Base-by-base conservation (phyloP, 2,329 filamentous ascomycete genomes). In the Coniochaeta sp. region DNA sequence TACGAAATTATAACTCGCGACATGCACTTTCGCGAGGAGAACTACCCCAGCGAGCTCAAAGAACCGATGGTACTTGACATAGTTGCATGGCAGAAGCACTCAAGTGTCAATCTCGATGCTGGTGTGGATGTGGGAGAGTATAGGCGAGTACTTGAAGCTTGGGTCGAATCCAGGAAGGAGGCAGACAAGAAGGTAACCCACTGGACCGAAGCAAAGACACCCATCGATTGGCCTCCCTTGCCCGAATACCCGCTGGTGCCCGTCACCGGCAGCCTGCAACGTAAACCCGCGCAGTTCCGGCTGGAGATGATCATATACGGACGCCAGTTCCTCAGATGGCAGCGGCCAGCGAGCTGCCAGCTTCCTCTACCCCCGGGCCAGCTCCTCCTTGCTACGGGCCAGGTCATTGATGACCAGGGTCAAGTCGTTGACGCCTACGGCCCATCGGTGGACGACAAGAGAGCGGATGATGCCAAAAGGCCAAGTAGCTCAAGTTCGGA, bases 1-100 rank as follows among this genome's bases (percentile, higher is more conserved):
- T 64, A 64, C 57, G 62, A 63, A 34, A 62, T 63, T 40, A 62
- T 64, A 40, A 64, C 62, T 3, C 57, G 58, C 11, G 61, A 63
- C 6, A 26, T 34, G 14, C 36, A 33, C 24, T 57, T 61, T 26
- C 58, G 50, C 28, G 14, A 16, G 4, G 31, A 61, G 14, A 44
- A 61, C 26, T 54, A 60, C n/a, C 52, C 36, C 5, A 16, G 55
- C 17, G 59, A 64, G 34, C 56, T 44, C 16, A 31, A 61, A 11
- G 38, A n/a, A 1, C 16, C 28, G n/a, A 56, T n/a, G 17, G 47
- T 52, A 3, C 22, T 26, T 16, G 17, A 16, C 6, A 52, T 54
- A n/a, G 17, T 9, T 17, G 22, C 19, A 38, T 62, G 60, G 58
- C 38, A 28, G 17, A 57, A 59, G 52, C 60, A 62, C 52, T 38